A percentile compares a stretch with the other conserved stretches of the same genome.
These are phyloP conservation scores for Microsporum ferrugineum DNA, from an alignment of 2,329 filamentous ascomycete species.

Conservation along the genomic window DNA sequence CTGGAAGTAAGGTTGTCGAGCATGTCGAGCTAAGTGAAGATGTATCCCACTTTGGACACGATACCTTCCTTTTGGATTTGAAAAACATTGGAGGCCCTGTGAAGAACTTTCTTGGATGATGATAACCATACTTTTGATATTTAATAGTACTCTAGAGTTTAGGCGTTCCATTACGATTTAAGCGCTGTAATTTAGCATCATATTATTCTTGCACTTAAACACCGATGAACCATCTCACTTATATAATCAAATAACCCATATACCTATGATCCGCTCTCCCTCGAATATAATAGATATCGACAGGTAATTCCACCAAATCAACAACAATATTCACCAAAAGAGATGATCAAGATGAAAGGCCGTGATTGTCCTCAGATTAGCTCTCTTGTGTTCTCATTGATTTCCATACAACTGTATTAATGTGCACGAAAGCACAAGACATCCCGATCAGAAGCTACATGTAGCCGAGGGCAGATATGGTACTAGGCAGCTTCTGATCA, in stretches of 20 bases:
- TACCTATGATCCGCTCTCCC: background rate
- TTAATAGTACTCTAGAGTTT: background rate
- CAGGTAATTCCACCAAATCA: background rate
- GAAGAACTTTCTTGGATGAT: conserved; percentile 60
- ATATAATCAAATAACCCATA: background rate
- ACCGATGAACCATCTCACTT: background rate
- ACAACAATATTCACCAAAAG: background rate
- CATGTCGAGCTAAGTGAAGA: conserved; percentile 91
- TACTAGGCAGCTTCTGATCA: background rate
- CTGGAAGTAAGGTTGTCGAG: conserved; percentile 69
- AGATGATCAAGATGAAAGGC: background rate
- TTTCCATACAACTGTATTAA: conserved; percentile 26
- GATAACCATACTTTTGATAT: background rate
- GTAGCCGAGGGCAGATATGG: background rate
- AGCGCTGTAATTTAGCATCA: conserved; percentile 1
- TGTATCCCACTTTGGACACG: conserved; percentile 87
- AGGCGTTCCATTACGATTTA: background rate
- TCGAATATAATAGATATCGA: background rate
- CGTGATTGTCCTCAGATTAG: conserved; percentile 33
- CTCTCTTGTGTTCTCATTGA: conserved; percentile 35
- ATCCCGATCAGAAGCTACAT: background rate
- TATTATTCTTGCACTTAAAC: background rate
- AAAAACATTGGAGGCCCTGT: conserved; percentile 82
- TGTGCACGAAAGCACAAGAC: background rate
- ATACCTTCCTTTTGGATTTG: conserved; percentile 87